phyloP scores from a whole-genome alignment of 768 basidiomycete genomes.

The Boletales sp. region DNA sequence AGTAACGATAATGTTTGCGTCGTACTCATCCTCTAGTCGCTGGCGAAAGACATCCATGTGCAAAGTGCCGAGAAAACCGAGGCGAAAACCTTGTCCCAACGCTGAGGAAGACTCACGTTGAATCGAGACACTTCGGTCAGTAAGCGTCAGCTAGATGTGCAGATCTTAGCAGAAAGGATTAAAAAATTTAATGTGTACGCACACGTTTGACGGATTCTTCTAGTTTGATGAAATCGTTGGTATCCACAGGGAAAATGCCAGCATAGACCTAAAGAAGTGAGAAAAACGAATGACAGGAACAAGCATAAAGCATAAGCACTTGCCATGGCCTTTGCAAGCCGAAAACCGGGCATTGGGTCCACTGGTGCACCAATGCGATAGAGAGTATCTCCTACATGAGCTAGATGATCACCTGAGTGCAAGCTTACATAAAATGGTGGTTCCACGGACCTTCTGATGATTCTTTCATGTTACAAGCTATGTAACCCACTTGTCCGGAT shows the following conservation, averaged over 20 bases:
- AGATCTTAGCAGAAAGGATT: constrained; percentile 7
- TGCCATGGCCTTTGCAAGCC: constrained; percentile 93
- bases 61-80: constrained; percentile 92
- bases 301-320: background rate
- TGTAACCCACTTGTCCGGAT: constrained; percentile 83
- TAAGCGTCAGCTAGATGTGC: constrained; percentile 64
- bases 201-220: constrained; percentile 95
- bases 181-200: constrained; percentile 16
- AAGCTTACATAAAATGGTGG: background rate
- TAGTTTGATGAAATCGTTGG: constrained; percentile 85
- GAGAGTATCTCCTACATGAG: constrained; percentile 92
- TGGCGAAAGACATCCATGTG: constrained; percentile 98
- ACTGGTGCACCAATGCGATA: constrained; percentile 70
- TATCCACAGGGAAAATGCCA: constrained; percentile 91
- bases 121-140: constrained; percentile 84
- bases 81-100: constrained; percentile 89
- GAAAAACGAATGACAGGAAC: background rate
- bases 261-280: constrained; percentile 70
- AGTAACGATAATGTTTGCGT: constrained; percentile 91
- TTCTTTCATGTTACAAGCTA: constrained; percentile 98
- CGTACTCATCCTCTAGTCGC: constrained; percentile 94
- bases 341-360: constrained; percentile 86
- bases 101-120: constrained; percentile 92
- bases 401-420: constrained; percentile 37
- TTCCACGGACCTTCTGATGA: constrained; percentile 72